These are phyloP conservation scores for Gloeopeniophorella convolvens DNA, from an alignment of 768 basidiomycete species.

Conservation along the genomic window DNA sequence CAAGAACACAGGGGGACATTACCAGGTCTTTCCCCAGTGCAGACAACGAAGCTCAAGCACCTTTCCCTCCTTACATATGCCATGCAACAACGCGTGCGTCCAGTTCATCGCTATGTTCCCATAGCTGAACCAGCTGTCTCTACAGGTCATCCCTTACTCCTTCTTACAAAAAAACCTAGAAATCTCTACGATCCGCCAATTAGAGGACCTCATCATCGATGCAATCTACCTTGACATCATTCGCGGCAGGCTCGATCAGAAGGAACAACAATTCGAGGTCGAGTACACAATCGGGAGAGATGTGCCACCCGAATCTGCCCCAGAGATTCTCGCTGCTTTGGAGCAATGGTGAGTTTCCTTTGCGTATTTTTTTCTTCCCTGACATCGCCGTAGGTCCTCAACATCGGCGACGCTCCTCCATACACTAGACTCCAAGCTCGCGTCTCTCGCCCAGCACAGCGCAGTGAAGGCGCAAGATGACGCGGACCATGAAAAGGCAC, in stretches of 20 bases:
- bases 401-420: constrained; percentile 65
- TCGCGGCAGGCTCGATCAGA: constrained; percentile 90
- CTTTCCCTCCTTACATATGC: constrained; percentile 87
- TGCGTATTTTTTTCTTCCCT: background rate
- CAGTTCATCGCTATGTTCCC: background rate
- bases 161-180: constrained; percentile 64
- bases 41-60: constrained; percentile 86
- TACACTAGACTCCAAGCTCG: constrained; percentile 67
- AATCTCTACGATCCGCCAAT: constrained; percentile 73
- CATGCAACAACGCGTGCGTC: constrained; percentile 62
- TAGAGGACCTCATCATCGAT: constrained; percentile 97
- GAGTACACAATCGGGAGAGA: constrained; percentile 93
- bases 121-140: constrained; percentile 2
- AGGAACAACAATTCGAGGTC: constrained; percentile 81
- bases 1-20: constrained; percentile 60
- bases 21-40: constrained; percentile 64
- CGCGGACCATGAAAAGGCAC: constrained; percentile 47
- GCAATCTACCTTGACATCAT: constrained; percentile 90
- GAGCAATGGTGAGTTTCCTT: constrained; percentile 51
- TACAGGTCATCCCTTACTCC: constrained; percentile 76
- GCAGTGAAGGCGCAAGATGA: constrained; percentile 36
- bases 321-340: constrained; percentile 52
- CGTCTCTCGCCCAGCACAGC: constrained; percentile 41
- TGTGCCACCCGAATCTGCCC: constrained; percentile 67
- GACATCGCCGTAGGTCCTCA: constrained; percentile 44